A percentile compares a stretch with the other conserved stretches of the same genome.
phyloP scores from a whole-genome alignment of 352 stramenopile genomes.

The Phytopythium cucurbitacearum region DNA sequence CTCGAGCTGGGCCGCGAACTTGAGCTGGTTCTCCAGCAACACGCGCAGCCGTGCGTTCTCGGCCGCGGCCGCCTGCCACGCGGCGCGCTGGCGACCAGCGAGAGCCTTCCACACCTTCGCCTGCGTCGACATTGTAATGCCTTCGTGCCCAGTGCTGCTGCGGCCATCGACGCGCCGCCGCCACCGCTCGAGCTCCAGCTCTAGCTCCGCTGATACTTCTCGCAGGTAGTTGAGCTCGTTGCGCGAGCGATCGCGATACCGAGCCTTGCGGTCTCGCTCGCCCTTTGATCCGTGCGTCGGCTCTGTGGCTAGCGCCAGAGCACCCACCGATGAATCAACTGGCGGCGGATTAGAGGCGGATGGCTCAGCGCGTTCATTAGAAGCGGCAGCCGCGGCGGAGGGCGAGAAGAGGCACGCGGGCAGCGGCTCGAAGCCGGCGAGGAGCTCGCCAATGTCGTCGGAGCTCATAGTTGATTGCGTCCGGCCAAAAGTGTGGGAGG shows the following conservation, averaged over 20 bases:
- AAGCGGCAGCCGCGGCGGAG: not conserved
- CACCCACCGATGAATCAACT: not conserved
- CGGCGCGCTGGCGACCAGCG: not conserved
- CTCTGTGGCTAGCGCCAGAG: no score
- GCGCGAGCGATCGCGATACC: no score
- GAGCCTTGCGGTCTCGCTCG: no score
- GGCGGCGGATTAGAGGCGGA: not conserved
- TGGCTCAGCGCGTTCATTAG: not conserved
- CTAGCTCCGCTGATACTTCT: not conserved
- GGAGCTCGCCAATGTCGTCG: constrained; percentile 2
- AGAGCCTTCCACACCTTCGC: not conserved
- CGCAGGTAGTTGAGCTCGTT: no score
- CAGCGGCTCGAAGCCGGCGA: constrained; percentile 5
- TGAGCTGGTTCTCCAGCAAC: not conserved
- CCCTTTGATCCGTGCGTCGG: no score
- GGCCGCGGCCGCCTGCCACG: not conserved
- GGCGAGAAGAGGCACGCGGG: not conserved
- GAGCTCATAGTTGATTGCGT: no score
- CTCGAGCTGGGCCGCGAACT: not conserved
- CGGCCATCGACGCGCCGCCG: not conserved
- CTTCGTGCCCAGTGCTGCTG: not conserved
- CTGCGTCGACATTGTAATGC: not conserved
- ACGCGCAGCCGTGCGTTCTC: not conserved
- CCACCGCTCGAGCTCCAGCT: not conserved
- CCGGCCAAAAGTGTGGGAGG: no score